Percentiles rank a stretch among this genome's conserved stretches.
Evolutionary conservation across 352 stramenopile species (phyloP).

Genomic region (Phytophthora idaei): DNA sequence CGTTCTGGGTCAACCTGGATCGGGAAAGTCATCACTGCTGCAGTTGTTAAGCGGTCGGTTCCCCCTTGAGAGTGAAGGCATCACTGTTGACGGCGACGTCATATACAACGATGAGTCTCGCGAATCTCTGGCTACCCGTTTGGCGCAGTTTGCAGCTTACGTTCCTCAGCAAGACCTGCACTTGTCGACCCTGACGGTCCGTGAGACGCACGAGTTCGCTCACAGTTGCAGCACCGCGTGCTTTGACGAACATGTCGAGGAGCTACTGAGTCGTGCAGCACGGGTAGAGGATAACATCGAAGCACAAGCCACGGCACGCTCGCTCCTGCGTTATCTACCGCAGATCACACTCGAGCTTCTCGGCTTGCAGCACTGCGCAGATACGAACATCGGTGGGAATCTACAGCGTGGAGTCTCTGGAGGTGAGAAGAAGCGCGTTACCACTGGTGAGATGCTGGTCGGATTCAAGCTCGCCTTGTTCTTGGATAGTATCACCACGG

Average conservation of each 20-base stretch:
- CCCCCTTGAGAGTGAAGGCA: slow-evolving; percentile 24
- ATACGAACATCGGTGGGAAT: slow-evolving; percentile 57
- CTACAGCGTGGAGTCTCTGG: slow-evolving; percentile 73
- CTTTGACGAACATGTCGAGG: slow-evolving; percentile 41
- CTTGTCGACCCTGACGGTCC: slow-evolving; percentile 49
- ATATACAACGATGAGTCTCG: slow-evolving; percentile 41
- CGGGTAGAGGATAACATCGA: slow-evolving; percentile 25
- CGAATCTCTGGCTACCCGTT: slow-evolving; percentile 21
- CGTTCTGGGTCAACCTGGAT: slow-evolving; percentile 50
- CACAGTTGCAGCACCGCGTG: slow-evolving; percentile 74
- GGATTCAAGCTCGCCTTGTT: slow-evolving; percentile 73
- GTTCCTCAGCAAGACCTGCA: slow-evolving; percentile 65
- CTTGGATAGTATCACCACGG: slow-evolving; percentile 76
- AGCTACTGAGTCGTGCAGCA: slow-evolving; percentile 39
- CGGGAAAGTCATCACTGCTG: slow-evolving; percentile 54
- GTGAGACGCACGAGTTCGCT: slow-evolving; percentile 91
- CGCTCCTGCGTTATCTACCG: slow-evolving; percentile 35
- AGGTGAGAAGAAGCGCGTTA: slow-evolving; percentile 90
- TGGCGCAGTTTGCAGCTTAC: slow-evolving; percentile 51
- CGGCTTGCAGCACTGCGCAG: slow-evolving; percentile 46
- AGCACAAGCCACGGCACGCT: slow-evolving; percentile 30
- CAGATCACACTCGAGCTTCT: slow-evolving; percentile 42
- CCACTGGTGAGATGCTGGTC: slow-evolving; percentile 86
- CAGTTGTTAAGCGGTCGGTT: slow-evolving; percentile 49
- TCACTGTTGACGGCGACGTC: slow-evolving; percentile 38